These are phyloP conservation scores for Pharus latifolius DNA, from an alignment of 176 grass and related monocot genomes.

Conservation along the genomic window DNA sequence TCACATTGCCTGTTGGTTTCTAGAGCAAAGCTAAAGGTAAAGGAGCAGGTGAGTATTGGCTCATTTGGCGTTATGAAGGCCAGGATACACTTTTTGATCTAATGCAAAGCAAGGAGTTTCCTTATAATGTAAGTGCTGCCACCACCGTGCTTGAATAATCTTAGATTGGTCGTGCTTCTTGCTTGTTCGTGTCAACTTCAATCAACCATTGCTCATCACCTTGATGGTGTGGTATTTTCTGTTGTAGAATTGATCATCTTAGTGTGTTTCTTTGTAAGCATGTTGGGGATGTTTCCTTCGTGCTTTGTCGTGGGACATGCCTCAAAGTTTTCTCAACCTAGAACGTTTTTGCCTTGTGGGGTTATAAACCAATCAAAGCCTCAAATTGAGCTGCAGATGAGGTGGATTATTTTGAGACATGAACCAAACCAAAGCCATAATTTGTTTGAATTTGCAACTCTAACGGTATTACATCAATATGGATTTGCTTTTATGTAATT, in stretches of 20 bases:
- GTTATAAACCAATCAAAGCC: too few species aligned
- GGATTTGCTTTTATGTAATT: background rate
- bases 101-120: conserved; percentile 94
- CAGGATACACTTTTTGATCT: conserved; percentile 77
- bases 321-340: too few species aligned
- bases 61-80: conserved; percentile 89
- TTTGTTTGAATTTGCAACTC: too few species aligned
- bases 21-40: conserved; percentile 87
- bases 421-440: background rate
- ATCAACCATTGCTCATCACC: background rate
- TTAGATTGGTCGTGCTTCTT: background rate
- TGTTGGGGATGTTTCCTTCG: too few species aligned
- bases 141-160: background rate
- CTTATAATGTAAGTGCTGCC: conserved; percentile 81
- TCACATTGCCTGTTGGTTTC: background rate
- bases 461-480: background rate
- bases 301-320: too few species aligned
- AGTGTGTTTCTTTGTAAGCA: too few species aligned
- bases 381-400: too few species aligned
- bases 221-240: background rate
- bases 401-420: too few species aligned
- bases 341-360: too few species aligned
- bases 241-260: background rate
- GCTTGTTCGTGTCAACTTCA: background rate
- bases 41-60: conserved; percentile 72